Evolutionary conservation across 768 basidiomycete species (phyloP), one percentile per base, ranked within the genome.

Genomic region (Lactifluus hygrophoroides): DNA sequence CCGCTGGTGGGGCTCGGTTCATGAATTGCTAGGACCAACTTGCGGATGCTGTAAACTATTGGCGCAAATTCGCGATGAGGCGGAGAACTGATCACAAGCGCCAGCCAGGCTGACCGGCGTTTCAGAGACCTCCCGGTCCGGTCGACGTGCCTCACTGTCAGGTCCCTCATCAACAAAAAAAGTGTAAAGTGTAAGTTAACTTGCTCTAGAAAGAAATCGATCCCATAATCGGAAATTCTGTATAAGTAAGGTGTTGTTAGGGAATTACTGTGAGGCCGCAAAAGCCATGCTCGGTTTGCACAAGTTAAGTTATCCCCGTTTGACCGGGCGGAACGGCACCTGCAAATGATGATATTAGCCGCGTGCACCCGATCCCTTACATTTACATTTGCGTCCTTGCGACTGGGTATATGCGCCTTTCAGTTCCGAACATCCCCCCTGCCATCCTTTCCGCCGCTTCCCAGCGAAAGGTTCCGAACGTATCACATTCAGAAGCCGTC

Each of bases 361-460:
- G 40, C 40, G 40, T 42, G 40, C 10, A 8, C 35, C 11, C 11
- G 14, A 35, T n/a, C n/a, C n/a, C n/a, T n/a, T 13, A 19, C 32
- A 32, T 32, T 19, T 42, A 42, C 40, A 42, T 42, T 42, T 42
- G 21, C 42, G 40, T n/a, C 42, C 21, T 43, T 13, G 11, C 5
- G n/a, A 7, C 42, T 43, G 16, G 46, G 53, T 57, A 57, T 74
- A 90, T 92, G 88, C 85, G 89, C 63, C 70, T 92, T 61, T 86
- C 86, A 43, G 80, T 90, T 56, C 88, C 90, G 5, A 81, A 81
- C 62, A 82, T 91, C 62, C 86, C 87, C n/a, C 74, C 76, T 51
- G 73, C 76, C 54, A 69, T 84, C 63, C 76, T 83, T 60, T 57
- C 68, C 32, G 27, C 63, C 5, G 75, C 81, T n/a, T 71, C 77